These are phyloP conservation scores for Tricholoma flavovirens DNA, from an alignment of 768 basidiomycete genomes.

Conservation along the genomic window DNA sequence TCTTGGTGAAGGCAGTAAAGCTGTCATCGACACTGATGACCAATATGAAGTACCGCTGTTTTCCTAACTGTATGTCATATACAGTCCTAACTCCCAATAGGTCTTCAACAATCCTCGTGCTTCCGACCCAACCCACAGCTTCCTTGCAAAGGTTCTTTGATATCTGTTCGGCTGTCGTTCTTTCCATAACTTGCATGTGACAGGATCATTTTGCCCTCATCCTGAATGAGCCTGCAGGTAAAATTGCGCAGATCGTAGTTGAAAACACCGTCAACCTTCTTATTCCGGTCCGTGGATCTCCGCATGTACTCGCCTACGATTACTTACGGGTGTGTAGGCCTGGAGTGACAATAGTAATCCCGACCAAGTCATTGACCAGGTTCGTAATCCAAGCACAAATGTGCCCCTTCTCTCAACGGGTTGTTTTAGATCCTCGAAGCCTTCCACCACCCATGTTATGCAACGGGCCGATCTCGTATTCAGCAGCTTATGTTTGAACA, in stretches of 20 bases:
- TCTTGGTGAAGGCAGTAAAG: conserved; percentile 58
- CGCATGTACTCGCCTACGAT: neutral
- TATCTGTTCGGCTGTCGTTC: neutral
- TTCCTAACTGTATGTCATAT: neutral
- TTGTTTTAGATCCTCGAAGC: conserved; percentile 49
- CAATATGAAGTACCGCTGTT: conserved; percentile 49
- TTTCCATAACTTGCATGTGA: neutral
- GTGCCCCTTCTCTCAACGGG: neutral
- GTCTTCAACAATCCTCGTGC: conserved; percentile 64
- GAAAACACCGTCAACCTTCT: conserved; percentile 55
- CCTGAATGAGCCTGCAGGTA: conserved; percentile 70
- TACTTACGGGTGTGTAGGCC: conserved; percentile 24
- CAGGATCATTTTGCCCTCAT: conserved; percentile 71
- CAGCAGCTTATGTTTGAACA: conserved; percentile 57
- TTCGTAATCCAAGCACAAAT: conserved; percentile 15
- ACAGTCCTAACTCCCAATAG: conserved; percentile 19
- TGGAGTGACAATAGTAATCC: conserved; percentile 45
- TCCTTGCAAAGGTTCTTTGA: conserved; percentile 54
- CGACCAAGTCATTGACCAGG: conserved; percentile 39
- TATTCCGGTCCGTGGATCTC: conserved; percentile 34
- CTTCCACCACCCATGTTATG: conserved; percentile 69
- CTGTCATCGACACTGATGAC: conserved; percentile 63
- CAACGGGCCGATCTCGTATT: conserved; percentile 44
- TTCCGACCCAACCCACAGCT: conserved; percentile 63
- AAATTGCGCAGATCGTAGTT: conserved; percentile 64